Conservation (phyloP, 2,329 filamentous ascomycete genomes). For the Monosporascus sp. region DNA sequence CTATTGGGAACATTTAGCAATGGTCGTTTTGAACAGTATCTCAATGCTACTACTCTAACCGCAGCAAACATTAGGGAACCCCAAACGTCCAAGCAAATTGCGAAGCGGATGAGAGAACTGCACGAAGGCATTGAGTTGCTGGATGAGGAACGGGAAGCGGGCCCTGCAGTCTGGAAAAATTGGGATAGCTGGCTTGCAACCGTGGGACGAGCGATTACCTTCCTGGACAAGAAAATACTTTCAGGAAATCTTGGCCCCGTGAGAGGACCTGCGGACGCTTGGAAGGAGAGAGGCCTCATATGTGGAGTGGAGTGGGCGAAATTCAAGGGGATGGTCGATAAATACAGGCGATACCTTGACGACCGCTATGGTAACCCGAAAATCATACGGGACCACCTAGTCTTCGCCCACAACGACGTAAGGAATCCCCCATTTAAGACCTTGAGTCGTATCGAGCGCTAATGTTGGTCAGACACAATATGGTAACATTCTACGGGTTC, state of each 20-base stretch:
- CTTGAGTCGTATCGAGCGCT: constrained; percentile 1
- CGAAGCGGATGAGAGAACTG: constrained; percentile 94
- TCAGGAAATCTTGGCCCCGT: constrained; percentile 29
- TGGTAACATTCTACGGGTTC: constrained; percentile 82
- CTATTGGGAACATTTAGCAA: constrained; percentile 90
- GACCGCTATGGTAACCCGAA: constrained; percentile 62
- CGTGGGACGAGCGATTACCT: constrained; percentile 54
- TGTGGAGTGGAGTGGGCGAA: constrained; percentile 78
- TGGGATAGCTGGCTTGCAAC: constrained; percentile 88
- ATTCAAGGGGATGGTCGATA: constrained; percentile 70
- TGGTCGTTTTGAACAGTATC: constrained; percentile 91
- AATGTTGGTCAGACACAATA: constrained; percentile 75
- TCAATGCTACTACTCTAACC: constrained; percentile 78
- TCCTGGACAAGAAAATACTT: constrained; percentile 54
- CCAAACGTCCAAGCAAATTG: constrained; percentile 85
- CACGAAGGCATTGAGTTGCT: constrained; percentile 90
- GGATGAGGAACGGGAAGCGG: constrained; percentile 68
- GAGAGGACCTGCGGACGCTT: constrained; percentile 37
- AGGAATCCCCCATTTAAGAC: constrained; percentile 27
- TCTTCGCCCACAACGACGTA: constrained; percentile 98
- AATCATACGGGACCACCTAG: constrained; percentile 66
- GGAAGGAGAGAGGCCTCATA: constrained; percentile 68
- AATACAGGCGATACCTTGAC: constrained; percentile 71
- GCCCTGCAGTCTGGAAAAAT: constrained; percentile 82
- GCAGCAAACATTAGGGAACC: constrained; percentile 70